Conservation (phyloP, 2,329 filamentous ascomycete species). For the Sporothrix brasiliensis region DNA sequence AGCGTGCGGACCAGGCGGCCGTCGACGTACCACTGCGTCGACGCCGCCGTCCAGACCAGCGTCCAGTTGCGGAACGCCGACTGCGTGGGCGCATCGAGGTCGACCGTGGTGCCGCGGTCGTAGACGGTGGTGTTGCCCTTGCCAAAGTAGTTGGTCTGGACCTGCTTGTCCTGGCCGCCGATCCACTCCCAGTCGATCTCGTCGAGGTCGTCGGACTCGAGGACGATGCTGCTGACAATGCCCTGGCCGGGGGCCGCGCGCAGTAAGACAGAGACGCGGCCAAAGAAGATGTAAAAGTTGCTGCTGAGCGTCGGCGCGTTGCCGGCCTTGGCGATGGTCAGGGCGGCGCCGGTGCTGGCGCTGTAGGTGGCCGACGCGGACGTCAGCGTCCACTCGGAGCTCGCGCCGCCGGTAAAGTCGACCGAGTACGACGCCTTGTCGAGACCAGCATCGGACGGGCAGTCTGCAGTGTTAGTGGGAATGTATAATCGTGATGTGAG, state of each 20-base stretch:
- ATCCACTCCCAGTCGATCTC: conserved; percentile 57
- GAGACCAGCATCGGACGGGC: conserved; percentile 5
- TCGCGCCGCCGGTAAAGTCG: conserved; percentile 33
- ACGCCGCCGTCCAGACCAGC: conserved; percentile 58
- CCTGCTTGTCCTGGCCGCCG: conserved; percentile 41
- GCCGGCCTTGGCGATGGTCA: conserved; percentile 27
- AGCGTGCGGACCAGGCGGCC: conserved; percentile 55
- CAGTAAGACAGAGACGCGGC: conserved; percentile 47
- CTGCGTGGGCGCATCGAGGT: conserved; percentile 51
- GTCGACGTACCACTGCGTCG: conserved; percentile 60
- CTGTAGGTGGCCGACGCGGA: conserved; percentile 27
- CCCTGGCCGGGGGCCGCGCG: conserved; percentile 53
- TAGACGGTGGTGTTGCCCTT: conserved; percentile 54
- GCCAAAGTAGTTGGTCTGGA: conserved; percentile 58
- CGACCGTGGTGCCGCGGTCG: conserved; percentile 46
- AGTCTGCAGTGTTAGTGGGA: neutral
- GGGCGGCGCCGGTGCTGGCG: conserved; percentile 27
- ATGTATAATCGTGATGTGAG: neutral
- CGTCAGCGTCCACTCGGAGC: conserved; percentile 25
- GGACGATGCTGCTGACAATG: conserved; percentile 54
- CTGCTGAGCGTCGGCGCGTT: conserved; percentile 52
- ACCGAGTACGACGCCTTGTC: conserved; percentile 26
- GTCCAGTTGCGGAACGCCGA: conserved; percentile 58
- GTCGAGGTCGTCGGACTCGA: conserved; percentile 56
- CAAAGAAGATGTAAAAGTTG: conserved; percentile 58